Conservation (phyloP, 1,139 yeast genomes). For the Spencermartinsiella ligniputridi region DNA sequence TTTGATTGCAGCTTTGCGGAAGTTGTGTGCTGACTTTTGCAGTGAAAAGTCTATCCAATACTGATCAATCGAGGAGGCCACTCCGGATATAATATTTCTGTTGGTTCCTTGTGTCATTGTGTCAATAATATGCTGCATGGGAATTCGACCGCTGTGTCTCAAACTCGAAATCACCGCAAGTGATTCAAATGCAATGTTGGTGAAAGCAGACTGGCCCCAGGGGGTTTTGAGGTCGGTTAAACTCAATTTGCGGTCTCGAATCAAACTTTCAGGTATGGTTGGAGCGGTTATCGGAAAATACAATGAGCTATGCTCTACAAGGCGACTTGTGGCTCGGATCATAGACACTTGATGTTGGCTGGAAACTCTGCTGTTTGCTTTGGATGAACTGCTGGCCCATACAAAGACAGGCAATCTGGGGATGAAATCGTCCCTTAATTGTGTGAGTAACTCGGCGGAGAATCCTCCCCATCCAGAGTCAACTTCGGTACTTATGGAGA, state of each 20-base stretch:
- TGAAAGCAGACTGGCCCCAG: constrained; percentile 30
- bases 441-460: constrained; percentile 46
- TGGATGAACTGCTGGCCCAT: constrained; percentile 42
- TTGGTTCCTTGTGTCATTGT: constrained; percentile 21
- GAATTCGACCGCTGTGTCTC: constrained; percentile 18
- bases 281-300: constrained; percentile 46
- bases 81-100: constrained; percentile 24
- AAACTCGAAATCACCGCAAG: constrained; percentile 28
- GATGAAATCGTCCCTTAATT: constrained; percentile 65
- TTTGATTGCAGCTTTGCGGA: constrained; percentile 34
- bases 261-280: constrained; percentile 8
- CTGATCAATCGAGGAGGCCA: constrained; percentile 14
- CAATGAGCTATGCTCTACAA: constrained; percentile 45
- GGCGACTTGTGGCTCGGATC: constrained; percentile 44
- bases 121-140: constrained; percentile 26
- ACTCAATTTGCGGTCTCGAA: not conserved
- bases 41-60: constrained; percentile 16
- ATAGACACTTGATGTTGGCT: constrained; percentile 36
- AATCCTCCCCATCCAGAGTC: constrained; percentile 88
- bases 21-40: constrained; percentile 25
- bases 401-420: constrained; percentile 58
- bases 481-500: constrained; percentile 61
- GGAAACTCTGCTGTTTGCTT: constrained; percentile 11
- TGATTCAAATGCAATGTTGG: constrained; percentile 29
- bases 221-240: constrained; percentile 18